phyloP scores from a whole-genome alignment of 2,329 filamentous ascomycete species.

The Arthroderma sp. region DNA sequence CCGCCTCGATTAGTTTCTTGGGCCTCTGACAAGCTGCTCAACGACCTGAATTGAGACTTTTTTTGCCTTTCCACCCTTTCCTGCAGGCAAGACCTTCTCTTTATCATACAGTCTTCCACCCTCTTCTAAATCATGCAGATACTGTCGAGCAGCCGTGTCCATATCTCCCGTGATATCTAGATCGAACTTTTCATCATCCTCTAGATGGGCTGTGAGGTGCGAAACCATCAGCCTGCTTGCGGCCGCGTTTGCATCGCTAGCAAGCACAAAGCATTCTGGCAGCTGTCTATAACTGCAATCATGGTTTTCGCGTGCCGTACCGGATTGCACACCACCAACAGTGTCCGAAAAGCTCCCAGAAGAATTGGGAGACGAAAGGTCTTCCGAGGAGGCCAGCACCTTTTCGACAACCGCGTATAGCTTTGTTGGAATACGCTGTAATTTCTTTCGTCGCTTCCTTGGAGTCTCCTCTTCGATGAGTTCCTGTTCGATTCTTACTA shows the following conservation, averaged over 20 bases:
- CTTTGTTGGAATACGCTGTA: conserved; percentile 7
- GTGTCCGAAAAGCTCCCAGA: neutral
- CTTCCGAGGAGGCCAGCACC: neutral
- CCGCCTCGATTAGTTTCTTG: conserved; percentile 5
- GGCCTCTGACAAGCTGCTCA: conserved; percentile 9
- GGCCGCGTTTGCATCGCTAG: conserved; percentile 5
- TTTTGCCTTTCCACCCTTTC: neutral
- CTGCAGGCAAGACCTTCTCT: neutral
- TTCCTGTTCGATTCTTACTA: conserved; percentile 5
- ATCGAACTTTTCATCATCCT: conserved; percentile 4
- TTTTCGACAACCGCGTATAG: conserved; percentile 6
- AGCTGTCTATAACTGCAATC: neutral
- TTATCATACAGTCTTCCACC: conserved; percentile 8
- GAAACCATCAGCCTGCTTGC: conserved; percentile 5
- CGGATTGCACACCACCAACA: neutral
- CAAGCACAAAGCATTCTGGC: conserved; percentile 4
- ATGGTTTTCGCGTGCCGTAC: neutral
- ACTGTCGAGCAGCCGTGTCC: conserved; percentile 4
- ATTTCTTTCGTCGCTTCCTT: conserved; percentile 1
- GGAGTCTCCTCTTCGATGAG: conserved; percentile 1
- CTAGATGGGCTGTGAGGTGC: conserved; percentile 2
- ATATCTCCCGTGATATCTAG: conserved; percentile 1
- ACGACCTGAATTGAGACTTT: conserved; percentile 6
- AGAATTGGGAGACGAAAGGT: neutral
- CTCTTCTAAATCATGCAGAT: conserved; percentile 7